phyloP scores from a whole-genome alignment of 2,329 filamentous ascomycete genomes.

The Lachnellula suecica region DNA sequence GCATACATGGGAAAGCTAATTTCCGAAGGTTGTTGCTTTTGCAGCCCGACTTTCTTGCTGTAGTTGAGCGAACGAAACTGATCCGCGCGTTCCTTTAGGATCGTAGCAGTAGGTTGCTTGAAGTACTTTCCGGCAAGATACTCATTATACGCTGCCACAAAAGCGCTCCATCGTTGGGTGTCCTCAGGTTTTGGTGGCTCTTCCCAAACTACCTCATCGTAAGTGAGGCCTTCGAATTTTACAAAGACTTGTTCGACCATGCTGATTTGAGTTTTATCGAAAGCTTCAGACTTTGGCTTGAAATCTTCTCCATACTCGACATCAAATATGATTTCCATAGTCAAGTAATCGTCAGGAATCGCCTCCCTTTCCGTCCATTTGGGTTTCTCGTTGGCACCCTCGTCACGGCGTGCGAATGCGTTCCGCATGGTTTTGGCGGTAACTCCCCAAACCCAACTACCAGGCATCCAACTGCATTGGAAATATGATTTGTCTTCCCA shows the following conservation, averaged over 20 bases:
- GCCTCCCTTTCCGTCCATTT: conserved; percentile 75
- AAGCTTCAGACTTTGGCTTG: conserved; percentile 57
- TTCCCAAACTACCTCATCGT: conserved; percentile 92
- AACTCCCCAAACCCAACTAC: conserved; percentile 82
- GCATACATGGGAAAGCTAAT: conserved; percentile 81
- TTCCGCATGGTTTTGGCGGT: conserved; percentile 63
- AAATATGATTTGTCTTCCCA: conserved; percentile 82
- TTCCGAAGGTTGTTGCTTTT: conserved; percentile 66
- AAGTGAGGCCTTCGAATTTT: conserved; percentile 90
- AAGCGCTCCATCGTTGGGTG: conserved; percentile 71
- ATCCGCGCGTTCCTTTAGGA: conserved; percentile 66
- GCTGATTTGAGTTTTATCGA: conserved; percentile 69
- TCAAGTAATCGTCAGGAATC: conserved; percentile 81
- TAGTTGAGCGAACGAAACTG: conserved; percentile 68
- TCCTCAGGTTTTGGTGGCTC: conserved; percentile 67
- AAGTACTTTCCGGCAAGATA: conserved; percentile 81
- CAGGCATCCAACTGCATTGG: conserved; percentile 82
- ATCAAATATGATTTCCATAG: conserved; percentile 85
- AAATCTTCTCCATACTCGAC: conserved; percentile 64
- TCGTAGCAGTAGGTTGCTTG: conserved; percentile 49
- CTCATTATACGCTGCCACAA: conserved; percentile 80
- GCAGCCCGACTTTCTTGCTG: conserved; percentile 60
- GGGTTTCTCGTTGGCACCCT: conserved; percentile 56
- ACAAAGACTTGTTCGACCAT: conserved; percentile 74
- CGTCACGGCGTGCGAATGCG: conserved; percentile 72